A percentile compares a stretch with the other conserved stretches of the same genome.
These are phyloP conservation scores for Cucurbita argyrosperma DNA, from an alignment of 306 rosid genomes.

Conservation along the genomic window DNA sequence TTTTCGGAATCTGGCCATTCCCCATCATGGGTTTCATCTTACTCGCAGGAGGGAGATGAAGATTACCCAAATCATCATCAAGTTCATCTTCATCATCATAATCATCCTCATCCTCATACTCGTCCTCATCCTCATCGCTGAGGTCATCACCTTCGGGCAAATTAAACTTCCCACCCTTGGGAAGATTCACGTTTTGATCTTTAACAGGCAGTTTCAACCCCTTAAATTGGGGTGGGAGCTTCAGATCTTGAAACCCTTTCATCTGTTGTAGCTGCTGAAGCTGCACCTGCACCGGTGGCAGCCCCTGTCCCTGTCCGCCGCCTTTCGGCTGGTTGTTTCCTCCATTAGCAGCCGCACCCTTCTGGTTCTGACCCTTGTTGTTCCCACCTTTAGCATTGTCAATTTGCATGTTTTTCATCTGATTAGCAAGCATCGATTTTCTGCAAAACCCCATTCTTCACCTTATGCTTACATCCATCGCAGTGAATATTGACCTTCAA, in stretches of 20 bases:
- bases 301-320: not conserved
- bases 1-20: constrained; percentile 21
- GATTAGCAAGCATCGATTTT: constrained; percentile 72
- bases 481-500: constrained; percentile 96
- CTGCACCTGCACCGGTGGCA: constrained; percentile 12
- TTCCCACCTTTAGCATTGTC: constrained; percentile 34
- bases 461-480: constrained; percentile 89
- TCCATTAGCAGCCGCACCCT: constrained; percentile 21
- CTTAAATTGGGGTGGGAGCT: constrained; percentile 52
- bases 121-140: constrained; percentile 40
- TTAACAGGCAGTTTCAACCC: constrained; percentile 30
- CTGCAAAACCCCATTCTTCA: constrained; percentile 89
- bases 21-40: constrained; percentile 40
- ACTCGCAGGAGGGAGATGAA: constrained; percentile 11
- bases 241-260: constrained; percentile 64
- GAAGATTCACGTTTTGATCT: constrained; percentile 21
- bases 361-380: constrained; percentile 18
- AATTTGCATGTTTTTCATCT: constrained; percentile 60
- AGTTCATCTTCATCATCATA: constrained; percentile 18
- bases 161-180: constrained; percentile 42
- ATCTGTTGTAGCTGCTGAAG: constrained; percentile 61
- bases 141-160: constrained; percentile 30
- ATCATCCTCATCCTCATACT: constrained; percentile 7
- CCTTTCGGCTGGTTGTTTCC: constrained; percentile 29
- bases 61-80: constrained; percentile 43